phyloP scores from a whole-genome alignment of 345 rosid genomes.

The Sisymbrium irio region DNA sequence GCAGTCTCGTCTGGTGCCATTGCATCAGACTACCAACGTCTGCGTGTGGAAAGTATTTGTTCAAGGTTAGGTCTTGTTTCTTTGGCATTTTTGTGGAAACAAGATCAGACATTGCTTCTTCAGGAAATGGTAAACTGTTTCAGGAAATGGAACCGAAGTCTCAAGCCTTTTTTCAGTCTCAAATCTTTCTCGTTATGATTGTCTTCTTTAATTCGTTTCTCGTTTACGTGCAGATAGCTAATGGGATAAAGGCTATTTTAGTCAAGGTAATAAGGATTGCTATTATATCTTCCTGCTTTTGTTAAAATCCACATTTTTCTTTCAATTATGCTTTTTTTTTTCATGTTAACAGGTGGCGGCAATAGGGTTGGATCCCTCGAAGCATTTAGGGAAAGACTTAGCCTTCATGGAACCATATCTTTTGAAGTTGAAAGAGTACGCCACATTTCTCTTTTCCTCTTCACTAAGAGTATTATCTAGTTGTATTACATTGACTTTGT shows the following conservation, averaged over 20 bases:
- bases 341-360: conserved; percentile 72
- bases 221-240: conserved; percentile 56
- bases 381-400: conserved; percentile 90
- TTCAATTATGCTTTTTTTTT: not conserved
- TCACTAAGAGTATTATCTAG: not conserved
- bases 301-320: not conserved
- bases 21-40: conserved; percentile 93
- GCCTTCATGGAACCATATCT: conserved; percentile 63
- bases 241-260: conserved; percentile 62
- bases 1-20: conserved; percentile 98
- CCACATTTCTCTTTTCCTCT: not conserved
- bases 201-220: not conserved
- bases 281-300: not conserved
- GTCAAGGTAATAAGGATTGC: conserved; percentile 62
- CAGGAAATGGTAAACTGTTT: conserved; percentile 76
- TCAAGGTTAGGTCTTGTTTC: conserved; percentile 99
- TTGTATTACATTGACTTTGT: not conserved
- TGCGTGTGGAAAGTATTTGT: conserved; percentile 94
- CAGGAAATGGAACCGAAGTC: conserved; percentile 12
- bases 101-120: conserved; percentile 93
- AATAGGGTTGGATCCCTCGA: conserved; percentile 82
- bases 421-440: conserved; percentile 87
- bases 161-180: conserved; percentile 11
- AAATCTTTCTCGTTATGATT: not conserved
- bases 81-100: conserved; percentile 95